Percentiles rank a stretch among this genome's conserved stretches.
Conservation (phyloP, 1,284 basidiomycete genomes). For the Cryptococcus depauperatus region DNA sequence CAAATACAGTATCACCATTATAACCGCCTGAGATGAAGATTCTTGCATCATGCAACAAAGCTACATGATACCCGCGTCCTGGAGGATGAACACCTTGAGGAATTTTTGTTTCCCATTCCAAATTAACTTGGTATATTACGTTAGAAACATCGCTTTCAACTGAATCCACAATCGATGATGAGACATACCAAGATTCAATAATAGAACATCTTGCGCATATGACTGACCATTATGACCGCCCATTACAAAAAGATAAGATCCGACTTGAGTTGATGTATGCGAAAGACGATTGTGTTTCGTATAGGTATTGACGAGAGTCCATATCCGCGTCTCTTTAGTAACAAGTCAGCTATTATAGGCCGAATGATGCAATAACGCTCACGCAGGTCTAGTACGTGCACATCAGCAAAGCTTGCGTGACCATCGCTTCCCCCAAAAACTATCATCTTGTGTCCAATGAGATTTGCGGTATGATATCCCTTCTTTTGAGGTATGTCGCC, state of each 20-base stretch:
- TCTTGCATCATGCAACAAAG: slow-evolving; percentile 71
- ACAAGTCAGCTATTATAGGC: neutral
- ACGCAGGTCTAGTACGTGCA: slow-evolving; percentile 81
- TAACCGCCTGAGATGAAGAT: slow-evolving; percentile 83
- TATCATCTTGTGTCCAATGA: slow-evolving; percentile 62
- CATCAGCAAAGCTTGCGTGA: slow-evolving; percentile 64
- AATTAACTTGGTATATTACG: slow-evolving; percentile 50
- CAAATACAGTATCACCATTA: slow-evolving; percentile 69
- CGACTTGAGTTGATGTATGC: slow-evolving; percentile 81
- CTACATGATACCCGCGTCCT: slow-evolving; percentile 65
- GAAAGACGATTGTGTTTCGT: slow-evolving; percentile 63
- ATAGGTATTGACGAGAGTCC: slow-evolving; percentile 58
- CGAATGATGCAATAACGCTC: slow-evolving; percentile 29
- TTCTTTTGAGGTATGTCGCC: slow-evolving; percentile 52
- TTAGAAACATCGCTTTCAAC: neutral
- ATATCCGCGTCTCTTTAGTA: slow-evolving; percentile 56
- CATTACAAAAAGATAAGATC: slow-evolving; percentile 82
- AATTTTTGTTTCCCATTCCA: slow-evolving; percentile 57
- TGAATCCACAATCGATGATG: no score
- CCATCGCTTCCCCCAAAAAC: slow-evolving; percentile 47
- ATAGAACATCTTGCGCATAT: slow-evolving; percentile 69
- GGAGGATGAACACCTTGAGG: slow-evolving; percentile 60
- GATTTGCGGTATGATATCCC: slow-evolving; percentile 84
- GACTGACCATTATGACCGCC: slow-evolving; percentile 76
- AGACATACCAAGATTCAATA: slow-evolving; percentile 70